Evolutionary conservation across 805 yeast species (phyloP).

Genomic region (Lachancea fermentati): DNA sequence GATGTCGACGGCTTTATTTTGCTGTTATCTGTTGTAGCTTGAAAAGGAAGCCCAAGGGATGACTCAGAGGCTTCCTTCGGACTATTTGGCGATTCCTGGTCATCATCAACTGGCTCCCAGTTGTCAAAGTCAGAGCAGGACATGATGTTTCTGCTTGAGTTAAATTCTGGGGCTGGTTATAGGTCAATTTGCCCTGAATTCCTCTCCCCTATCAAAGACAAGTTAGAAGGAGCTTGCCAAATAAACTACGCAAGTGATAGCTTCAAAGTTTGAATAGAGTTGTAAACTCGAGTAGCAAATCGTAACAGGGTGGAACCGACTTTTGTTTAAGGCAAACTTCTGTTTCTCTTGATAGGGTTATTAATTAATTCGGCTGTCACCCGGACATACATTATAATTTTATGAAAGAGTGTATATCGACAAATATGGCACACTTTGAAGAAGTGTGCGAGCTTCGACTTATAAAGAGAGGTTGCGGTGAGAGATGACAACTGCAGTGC

Average conservation of each 20-base stretch:
- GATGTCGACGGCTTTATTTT: slow-evolving; percentile 5
- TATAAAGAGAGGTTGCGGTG: neutral
- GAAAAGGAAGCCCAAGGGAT: neutral
- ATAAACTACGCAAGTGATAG: neutral
- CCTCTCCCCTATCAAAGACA: neutral
- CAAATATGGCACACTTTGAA: too few species aligned
- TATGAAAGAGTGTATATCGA: neutral
- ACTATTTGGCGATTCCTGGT: slow-evolving; percentile 2
- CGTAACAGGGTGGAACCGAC: neutral
- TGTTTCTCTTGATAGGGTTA: neutral
- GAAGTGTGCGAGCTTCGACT: neutral
- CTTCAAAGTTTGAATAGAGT: too few species aligned
- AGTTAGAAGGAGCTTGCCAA: neutral
- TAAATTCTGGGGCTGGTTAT: neutral
- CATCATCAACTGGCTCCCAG: slow-evolving; percentile 22
- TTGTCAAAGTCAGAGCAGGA: slow-evolving; percentile 13
- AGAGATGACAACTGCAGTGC: slow-evolving; percentile 8
- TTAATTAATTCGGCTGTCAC: neutral
- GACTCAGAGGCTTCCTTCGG: too few species aligned
- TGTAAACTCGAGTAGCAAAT: neutral
- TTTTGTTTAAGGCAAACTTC: neutral
- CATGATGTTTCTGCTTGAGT: neutral
- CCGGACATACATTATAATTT: neutral
- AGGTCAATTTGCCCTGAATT: neutral
- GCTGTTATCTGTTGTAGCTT: neutral